Evolutionary conservation across 169 alveolate species (phyloP).

Genomic region (Babesia ovata): DNA sequence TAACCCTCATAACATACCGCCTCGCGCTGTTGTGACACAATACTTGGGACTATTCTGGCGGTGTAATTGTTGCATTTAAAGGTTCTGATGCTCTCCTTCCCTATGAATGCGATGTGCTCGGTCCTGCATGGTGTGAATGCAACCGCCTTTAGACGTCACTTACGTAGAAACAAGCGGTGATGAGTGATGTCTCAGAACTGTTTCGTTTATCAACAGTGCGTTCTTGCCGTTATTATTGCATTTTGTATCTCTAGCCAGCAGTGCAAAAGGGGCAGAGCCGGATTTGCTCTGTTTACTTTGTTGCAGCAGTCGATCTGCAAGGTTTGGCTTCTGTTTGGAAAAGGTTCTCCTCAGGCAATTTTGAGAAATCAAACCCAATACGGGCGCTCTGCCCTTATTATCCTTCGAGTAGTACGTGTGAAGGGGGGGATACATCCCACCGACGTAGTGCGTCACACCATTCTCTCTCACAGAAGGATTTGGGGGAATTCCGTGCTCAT

Average conservation of each 20-base stretch:
- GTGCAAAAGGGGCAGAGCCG: conserved; percentile 5
- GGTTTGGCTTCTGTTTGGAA: conserved; percentile 1
- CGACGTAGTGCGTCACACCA: conserved; percentile 21
- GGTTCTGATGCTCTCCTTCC: conserved; percentile 1
- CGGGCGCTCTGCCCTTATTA: background rate
- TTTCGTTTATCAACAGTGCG: conserved; percentile 14
- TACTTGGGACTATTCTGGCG: conserved; percentile 20
- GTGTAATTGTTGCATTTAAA: conserved; percentile 20
- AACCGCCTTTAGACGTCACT: background rate
- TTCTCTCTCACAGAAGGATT: background rate
- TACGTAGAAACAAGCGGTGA: conserved; percentile 19
- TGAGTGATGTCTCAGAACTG: background rate
- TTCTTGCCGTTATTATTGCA: background rate
- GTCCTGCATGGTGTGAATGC: background rate
- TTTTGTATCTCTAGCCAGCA: background rate
- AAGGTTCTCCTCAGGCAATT: conserved; percentile 12
- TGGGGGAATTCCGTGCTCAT: background rate
- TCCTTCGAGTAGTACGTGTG: conserved; percentile 28
- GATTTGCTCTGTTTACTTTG: background rate
- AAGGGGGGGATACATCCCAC: conserved; percentile 40
- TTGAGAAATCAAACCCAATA: conserved; percentile 1
- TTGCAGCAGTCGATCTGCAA: conserved; percentile 16
- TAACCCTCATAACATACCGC: background rate
- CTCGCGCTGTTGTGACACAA: conserved; percentile 1
- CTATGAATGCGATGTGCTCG: conserved; percentile 41